Conservation (phyloP, 2,329 filamentous ascomycete species). For the Akanthomyces dipterigenus region DNA sequence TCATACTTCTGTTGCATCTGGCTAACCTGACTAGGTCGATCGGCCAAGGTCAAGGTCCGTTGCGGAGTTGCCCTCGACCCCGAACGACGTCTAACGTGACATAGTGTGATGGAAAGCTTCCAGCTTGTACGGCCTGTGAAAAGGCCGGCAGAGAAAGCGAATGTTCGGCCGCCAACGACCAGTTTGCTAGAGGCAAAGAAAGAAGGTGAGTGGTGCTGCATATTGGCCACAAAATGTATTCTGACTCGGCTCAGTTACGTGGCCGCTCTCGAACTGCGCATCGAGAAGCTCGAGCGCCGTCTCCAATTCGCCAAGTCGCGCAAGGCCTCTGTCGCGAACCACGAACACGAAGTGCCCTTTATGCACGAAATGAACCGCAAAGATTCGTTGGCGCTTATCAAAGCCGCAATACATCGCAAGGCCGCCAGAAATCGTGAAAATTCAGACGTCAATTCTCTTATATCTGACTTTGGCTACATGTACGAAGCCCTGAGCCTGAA, state of each 20-base stretch:
- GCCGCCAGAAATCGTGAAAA: conserved; percentile 64
- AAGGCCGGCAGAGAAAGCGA: conserved; percentile 79
- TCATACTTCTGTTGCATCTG: neutral
- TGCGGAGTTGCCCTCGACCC: neutral
- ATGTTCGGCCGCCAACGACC: conserved; percentile 91
- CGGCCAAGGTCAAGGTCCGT: conserved; percentile 83
- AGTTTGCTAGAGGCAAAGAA: conserved; percentile 93
- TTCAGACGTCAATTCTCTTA: conserved; percentile 81
- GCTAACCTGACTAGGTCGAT: conserved; percentile 49
- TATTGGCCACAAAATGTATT: conserved; percentile 12
- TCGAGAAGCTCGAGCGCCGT: conserved; percentile 79
- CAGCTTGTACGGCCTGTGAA: conserved; percentile 91
- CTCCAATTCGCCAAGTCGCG: conserved; percentile 64
- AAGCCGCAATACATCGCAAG: conserved; percentile 57
- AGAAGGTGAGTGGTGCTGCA: conserved; percentile 51
- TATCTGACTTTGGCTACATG: conserved; percentile 91
- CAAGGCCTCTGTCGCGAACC: conserved; percentile 62
- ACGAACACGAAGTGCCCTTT: conserved; percentile 48
- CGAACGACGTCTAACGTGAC: neutral
- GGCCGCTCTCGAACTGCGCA: conserved; percentile 82
- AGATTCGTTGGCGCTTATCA: conserved; percentile 55
- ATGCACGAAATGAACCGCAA: conserved; percentile 46
- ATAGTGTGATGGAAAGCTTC: conserved; percentile 88
- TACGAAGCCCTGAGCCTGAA: conserved; percentile 37
- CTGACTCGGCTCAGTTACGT: conserved; percentile 59